Base-by-base conservation (phyloP, 176 grass and related monocot species). In the Panicum miliaceum region DNA sequence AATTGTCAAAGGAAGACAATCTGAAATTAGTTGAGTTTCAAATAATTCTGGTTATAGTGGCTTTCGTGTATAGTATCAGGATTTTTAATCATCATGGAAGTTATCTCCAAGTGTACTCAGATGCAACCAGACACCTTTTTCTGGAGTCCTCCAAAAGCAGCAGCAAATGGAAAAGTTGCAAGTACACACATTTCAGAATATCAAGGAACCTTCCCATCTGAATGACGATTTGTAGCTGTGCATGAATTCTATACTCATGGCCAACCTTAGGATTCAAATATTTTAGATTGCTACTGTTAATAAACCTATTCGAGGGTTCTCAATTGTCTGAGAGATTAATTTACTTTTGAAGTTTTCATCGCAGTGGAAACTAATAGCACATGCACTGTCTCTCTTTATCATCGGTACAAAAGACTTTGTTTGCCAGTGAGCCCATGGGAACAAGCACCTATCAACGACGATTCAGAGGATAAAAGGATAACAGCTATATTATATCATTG, bases 161-260 rank as follows among this genome's bases (percentile, higher is more conserved):
- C 32, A 46, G 15, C 8, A 14, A 73, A 10, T 73, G 66, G n/a
- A 52, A 73, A 52, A 20, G 2, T 74, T 74, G 50, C 71, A 54
- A 8, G 23, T 15, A 71, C 22, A 51, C 15, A 54, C 12, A 47
- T 60, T 46, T 59, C 14, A 82, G 37, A 71, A 32, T 9, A 46
- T 52, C 29, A 80, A 72, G 67, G 25, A 82, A 72, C 68, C 38
- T 46, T 72, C 68, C 23, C 32, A n/a, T 60, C 51, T 34, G 16
- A 34, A 60, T 20, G 9, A 60, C 29, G 62, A 32, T 56, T 53
- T 73, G 26, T 40, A 41, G 57, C 19, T 62, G 61, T 25, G 4
- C 4, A 16, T 65, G 35, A 13, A 76, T 42, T 32, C 20, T n/a
- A 83, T 45, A 64, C 45, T 79, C 35, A 34, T 22, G 46, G 58